Evolutionary conservation across 2,329 filamentous ascomycete genomes (phyloP), one percentile per base, ranked within the genome.

Genomic region (Fusarium sp.): DNA sequence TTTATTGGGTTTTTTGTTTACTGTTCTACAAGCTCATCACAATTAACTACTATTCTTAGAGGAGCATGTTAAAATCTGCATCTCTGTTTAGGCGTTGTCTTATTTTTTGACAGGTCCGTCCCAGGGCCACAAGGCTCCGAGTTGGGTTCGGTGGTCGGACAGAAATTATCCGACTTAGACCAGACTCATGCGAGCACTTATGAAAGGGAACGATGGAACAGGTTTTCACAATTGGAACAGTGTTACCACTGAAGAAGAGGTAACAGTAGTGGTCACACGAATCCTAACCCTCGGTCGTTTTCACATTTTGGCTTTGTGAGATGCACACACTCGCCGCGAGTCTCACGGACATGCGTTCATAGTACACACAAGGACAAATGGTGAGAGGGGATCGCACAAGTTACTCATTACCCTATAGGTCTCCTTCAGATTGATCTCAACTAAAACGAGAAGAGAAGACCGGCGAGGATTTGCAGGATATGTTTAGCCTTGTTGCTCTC

Each of bases 121-220:
- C 15, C 8, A 4, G 6, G 40, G 40, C 40, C 20, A 20, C 40
- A 15, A 50, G 45, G 25, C 45, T 27, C 25, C 45, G 9, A 50
- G 45, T 50, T 50, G 45, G 45, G 45, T 27, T 50, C 45, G 45
- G 45, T 50, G 22, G 45, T 50, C 45, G 45, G 45, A 50, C 14
- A 50, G 45, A 50, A 27, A 50, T 50, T 50, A 50, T 50, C 45
- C 45, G 45, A 50, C 45, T 50, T 50, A 27, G 15, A 50, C 25
- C 22, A 6, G 9, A 27, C 25, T 50, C 8, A 17, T 27, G 45
- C 5, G 45, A 45, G 40, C 40, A 45, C 20, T 50, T 2, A 50
- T 50, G 45, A 11, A 27, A 17, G 22, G 22, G 14, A 10, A 27
- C 2, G 45, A n/a, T 45, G 1, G 7, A 45, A 22, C 40, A 50